Conservation (phyloP, 1,139 yeast species). For the Kodamaea sp. region DNA sequence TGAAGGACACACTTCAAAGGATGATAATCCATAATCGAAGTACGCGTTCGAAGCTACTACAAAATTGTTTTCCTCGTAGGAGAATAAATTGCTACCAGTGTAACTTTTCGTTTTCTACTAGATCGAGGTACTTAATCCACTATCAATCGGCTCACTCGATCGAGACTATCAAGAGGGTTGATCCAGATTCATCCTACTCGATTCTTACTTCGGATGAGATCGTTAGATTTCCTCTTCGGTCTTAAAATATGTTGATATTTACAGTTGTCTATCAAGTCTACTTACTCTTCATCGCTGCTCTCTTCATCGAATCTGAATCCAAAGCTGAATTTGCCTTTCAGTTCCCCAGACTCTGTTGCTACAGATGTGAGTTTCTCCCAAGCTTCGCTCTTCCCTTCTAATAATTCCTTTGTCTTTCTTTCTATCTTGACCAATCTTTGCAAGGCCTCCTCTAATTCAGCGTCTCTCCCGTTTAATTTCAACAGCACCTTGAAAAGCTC, state of each 20-base stretch:
- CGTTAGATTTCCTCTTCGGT: not conserved
- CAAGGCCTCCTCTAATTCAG: constrained; percentile 35
- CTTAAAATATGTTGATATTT: too few species aligned
- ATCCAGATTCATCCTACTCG: constrained; percentile 5
- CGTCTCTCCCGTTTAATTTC: constrained; percentile 31
- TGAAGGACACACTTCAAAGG: too few species aligned
- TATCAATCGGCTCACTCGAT: constrained; percentile 5
- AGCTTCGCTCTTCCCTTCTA: constrained; percentile 21
- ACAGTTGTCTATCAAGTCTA: not conserved
- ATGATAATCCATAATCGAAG: too few species aligned
- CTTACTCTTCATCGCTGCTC: constrained; percentile 18
- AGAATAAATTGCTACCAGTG: too few species aligned
- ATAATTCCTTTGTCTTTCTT: constrained; percentile 20
- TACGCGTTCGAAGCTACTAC: too few species aligned
- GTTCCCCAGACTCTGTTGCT: constrained; percentile 5
- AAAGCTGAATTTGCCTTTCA: constrained; percentile 27
- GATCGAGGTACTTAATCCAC: constrained; percentile 5
- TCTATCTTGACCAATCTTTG: constrained; percentile 31
- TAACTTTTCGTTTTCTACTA: not conserved
- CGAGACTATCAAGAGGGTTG: not conserved
- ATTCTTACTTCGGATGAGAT: constrained; percentile 7
- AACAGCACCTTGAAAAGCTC: constrained; percentile 56
- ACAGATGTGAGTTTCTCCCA: constrained; percentile 22
- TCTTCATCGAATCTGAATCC: constrained; percentile 30
- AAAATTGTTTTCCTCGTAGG: too few species aligned